Evolutionary conservation across 1,284 basidiomycete genomes (phyloP).

Genomic region (Heterobasidion parviporum): DNA sequence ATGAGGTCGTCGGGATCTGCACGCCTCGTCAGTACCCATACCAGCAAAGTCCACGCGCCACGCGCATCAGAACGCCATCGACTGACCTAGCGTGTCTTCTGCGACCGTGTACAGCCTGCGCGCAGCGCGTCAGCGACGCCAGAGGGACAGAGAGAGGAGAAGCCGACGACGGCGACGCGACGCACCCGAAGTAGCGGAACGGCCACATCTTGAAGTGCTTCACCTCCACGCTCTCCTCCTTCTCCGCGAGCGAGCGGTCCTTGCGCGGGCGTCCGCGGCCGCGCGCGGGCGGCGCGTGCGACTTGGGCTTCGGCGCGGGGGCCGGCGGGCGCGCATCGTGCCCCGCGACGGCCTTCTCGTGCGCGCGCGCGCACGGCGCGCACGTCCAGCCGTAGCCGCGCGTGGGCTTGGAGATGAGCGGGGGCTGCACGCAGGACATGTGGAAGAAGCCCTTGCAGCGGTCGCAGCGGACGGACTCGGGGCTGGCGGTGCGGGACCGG

Average conservation of each 20-base stretch:
- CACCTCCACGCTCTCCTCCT: conserved; percentile 69
- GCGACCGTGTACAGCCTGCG: conserved; percentile 81
- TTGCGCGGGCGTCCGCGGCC: conserved; percentile 68
- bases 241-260: conserved; percentile 57
- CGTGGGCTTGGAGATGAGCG: conserved; percentile 90
- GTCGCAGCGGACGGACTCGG: conserved; percentile 90
- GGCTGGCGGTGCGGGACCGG: conserved; percentile 33
- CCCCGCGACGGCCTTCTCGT: conserved; percentile 83
- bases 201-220: conserved; percentile 92
- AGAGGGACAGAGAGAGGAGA: neutral
- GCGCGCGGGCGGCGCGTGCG: conserved; percentile 58
- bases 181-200: conserved; percentile 93
- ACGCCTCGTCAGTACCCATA: neutral
- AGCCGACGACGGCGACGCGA: conserved; percentile 5
- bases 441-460: conserved; percentile 93
- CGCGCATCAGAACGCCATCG: neutral
- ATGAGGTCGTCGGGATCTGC: conserved; percentile 90
- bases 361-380: conserved; percentile 81
- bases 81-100: conserved; percentile 80
- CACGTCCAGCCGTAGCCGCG: conserved; percentile 98
- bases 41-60: neutral
- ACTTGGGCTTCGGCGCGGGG: conserved; percentile 48
- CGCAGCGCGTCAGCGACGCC: neutral
- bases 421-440: conserved; percentile 91
- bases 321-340: conserved; percentile 51